phyloP scores from a whole-genome alignment of 2,329 filamentous ascomycete species.

The Orbilia brochopaga region DNA sequence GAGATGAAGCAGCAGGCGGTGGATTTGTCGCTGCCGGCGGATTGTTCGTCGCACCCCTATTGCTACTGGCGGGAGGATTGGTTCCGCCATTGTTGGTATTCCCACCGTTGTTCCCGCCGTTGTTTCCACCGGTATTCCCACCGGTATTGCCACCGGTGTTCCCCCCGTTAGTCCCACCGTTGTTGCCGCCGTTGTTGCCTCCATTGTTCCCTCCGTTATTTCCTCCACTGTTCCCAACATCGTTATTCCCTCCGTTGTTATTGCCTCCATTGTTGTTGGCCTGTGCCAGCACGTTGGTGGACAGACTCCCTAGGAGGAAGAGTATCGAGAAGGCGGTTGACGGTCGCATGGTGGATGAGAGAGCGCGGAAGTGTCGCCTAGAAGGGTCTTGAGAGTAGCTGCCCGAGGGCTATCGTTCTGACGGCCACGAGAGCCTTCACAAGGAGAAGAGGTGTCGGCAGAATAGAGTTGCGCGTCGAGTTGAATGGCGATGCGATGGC shows the following conservation, averaged over 20 bases:
- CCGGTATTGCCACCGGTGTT: background rate
- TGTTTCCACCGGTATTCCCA: background rate
- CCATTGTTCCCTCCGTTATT: conserved; percentile 21
- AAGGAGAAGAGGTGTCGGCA: background rate
- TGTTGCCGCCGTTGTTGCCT: conserved; percentile 6
- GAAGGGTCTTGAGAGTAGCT: background rate
- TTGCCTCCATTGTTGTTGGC: conserved; percentile 18
- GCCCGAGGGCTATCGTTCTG: background rate
- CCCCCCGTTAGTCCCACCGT: conserved; percentile 20
- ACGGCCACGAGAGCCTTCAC: background rate
- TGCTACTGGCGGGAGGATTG: background rate
- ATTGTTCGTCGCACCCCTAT: background rate
- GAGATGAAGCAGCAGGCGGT: conserved; percentile 1
- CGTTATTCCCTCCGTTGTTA: conserved; percentile 19
- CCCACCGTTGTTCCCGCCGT: background rate
- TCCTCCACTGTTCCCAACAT: background rate
- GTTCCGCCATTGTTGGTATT: conserved; percentile 8
- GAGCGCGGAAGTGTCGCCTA: background rate
- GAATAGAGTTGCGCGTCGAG: background rate
- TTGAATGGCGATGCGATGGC: background rate
- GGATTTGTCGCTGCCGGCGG: conserved; percentile 4
- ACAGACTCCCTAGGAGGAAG: conserved; percentile 34
- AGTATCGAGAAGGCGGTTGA: conserved; percentile 36
- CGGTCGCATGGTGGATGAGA: conserved; percentile 34
- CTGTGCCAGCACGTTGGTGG: conserved; percentile 39